Evolutionary conservation across 345 rosid genomes (phyloP), one percentile per base, ranked within the genome.

Genomic region (Populus alba): DNA sequence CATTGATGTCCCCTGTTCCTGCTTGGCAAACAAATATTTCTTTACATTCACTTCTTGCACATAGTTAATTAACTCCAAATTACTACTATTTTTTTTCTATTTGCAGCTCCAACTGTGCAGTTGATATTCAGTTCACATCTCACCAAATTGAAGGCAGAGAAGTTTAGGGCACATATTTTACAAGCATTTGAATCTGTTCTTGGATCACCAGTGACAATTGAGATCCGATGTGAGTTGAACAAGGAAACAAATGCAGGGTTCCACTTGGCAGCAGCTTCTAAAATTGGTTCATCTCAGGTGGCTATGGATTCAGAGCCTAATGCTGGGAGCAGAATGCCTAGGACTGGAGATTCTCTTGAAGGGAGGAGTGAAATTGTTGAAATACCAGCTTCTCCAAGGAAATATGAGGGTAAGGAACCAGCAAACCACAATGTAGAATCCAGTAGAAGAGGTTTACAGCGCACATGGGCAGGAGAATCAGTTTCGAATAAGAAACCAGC

Each of bases 101-200:
- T 68, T 63, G 84, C 96, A 97, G 99, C 98, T 83, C 98, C 98
- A 73, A 97, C 90, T 0, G 95, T 87, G 66, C 93, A 92, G 83
- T 79, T 97, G 84, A 82, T 83, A 72, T 91, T 97, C 85, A 84
- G 92, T 75, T 97, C 99, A 8, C 87, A 79, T 35, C 68, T 83
- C 72, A 82, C 90, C 4, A 91, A 87, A 81, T 75, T 86, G 10
- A 86, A 87, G 35, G 97, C 97, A 18, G 97, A 94, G 89, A 91
- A 87, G 87, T 87, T 89, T 66, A 79, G 80, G 73, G 88, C 86
- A 45, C 85, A 88, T 35, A 91, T 97, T 76, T 82, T 90, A 70
- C 87, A 87, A 87, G 98, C 98, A 73, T 94, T 97, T 72, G 99
- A 92, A 62, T 83, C 85, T 59, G 93, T 91, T 81, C 90, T 97